Conservation (phyloP, 2,329 filamentous ascomycete species). For the Aspergillus quadricinctus region DNA sequence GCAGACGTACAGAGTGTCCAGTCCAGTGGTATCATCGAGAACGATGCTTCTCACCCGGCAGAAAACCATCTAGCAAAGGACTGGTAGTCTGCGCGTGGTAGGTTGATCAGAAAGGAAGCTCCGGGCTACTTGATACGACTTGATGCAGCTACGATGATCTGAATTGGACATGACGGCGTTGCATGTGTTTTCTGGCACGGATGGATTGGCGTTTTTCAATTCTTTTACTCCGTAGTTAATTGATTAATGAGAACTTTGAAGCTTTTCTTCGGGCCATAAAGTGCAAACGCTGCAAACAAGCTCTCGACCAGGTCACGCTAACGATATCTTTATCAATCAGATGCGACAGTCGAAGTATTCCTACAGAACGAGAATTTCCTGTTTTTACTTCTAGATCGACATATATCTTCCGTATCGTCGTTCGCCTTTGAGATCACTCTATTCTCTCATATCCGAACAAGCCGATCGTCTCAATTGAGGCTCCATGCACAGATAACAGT, state of each 20-base stretch:
- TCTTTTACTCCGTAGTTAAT: background rate
- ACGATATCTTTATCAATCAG: background rate
- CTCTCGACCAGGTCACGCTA: background rate
- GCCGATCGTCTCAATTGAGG: conserved; percentile 3
- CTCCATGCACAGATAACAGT: background rate
- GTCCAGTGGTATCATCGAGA: conserved; percentile 28
- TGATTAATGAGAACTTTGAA: background rate
- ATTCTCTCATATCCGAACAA: conserved; percentile 7
- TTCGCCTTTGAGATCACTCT: background rate
- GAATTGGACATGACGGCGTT: background rate
- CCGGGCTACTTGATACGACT: background rate
- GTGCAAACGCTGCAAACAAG: conserved; percentile 18
- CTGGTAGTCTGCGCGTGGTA: conserved; percentile 5
- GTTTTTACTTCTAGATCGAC: background rate
- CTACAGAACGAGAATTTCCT: background rate
- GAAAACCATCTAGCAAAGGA: conserved; percentile 19
- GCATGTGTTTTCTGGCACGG: background rate
- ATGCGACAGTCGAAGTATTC: background rate
- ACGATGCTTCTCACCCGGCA: conserved; percentile 19
- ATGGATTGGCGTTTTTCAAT: background rate
- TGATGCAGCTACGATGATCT: background rate
- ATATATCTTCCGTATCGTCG: background rate
- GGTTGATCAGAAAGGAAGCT: background rate
- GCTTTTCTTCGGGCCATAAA: background rate
- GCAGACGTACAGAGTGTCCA: conserved; percentile 34